Conservation (phyloP, 2,329 filamentous ascomycete genomes). For the Knoxdaviesia capensis region DNA sequence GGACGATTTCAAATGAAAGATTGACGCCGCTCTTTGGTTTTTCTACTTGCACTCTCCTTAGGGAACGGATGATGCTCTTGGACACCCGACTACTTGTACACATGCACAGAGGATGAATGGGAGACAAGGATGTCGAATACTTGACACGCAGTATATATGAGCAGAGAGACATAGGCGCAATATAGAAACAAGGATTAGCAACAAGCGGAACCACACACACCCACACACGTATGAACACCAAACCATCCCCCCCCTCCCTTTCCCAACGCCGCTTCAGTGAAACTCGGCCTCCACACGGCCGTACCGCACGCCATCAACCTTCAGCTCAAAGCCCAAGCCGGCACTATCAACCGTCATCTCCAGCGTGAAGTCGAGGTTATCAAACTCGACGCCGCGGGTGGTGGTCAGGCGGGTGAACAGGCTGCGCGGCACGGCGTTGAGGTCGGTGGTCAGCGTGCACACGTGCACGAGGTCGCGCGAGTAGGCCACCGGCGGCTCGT, state of each 20-base stretch:
- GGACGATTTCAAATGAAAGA: too few species aligned
- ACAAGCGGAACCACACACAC: too few species aligned
- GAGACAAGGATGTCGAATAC: too few species aligned
- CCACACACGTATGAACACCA: neutral
- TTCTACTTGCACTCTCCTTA: too few species aligned
- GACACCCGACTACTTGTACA: too few species aligned
- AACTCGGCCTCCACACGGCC: conserved; percentile 63
- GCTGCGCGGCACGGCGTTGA: conserved; percentile 53
- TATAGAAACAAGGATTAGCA: too few species aligned
- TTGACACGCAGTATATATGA: too few species aligned
- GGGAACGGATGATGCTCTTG: too few species aligned
- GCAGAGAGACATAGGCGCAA: too few species aligned
- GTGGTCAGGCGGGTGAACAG: conserved; percentile 60
- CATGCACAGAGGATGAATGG: too few species aligned
- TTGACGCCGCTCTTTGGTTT: too few species aligned
- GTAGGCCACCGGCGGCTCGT: conserved; percentile 41
- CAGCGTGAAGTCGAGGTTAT: conserved; percentile 63
- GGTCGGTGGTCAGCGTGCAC: conserved; percentile 62
- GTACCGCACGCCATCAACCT: conserved; percentile 60
- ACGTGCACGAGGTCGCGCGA: conserved; percentile 46
- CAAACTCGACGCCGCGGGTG: conserved; percentile 61
- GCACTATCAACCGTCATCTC: conserved; percentile 71
- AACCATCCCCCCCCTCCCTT: neutral
- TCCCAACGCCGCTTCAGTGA: conserved; percentile 21
- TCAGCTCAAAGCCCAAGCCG: conserved; percentile 55